A percentile compares a stretch with the other conserved stretches of the same genome.
These are phyloP conservation scores for Paramecium pentaurelia DNA, from an alignment of 73 alveolate genomes.

Conservation along the genomic window DNA sequence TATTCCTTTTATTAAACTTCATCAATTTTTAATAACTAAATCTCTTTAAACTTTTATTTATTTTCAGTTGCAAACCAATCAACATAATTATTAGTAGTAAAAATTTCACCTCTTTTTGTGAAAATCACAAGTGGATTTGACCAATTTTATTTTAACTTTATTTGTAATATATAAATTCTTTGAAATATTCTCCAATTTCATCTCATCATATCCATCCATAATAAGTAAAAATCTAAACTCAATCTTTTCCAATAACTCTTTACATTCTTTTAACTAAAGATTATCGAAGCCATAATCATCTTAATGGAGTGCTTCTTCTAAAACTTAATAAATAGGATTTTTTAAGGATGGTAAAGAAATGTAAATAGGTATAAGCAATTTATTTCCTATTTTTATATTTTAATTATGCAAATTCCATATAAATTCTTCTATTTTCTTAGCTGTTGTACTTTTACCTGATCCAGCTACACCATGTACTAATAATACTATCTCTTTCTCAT, in stretches of 20 bases:
- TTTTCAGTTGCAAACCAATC: neutral
- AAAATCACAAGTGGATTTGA: neutral
- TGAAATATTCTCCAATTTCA: neutral
- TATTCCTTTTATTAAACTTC: neutral
- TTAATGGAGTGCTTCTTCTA: neutral
- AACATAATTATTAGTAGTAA: neutral
- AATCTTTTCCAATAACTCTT: neutral
- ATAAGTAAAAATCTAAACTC: neutral
- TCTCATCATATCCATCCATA: neutral
- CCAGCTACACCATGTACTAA: slow-evolving; percentile 3
- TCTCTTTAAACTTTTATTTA: neutral
- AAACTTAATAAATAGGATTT: neutral
- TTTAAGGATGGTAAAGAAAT: neutral
- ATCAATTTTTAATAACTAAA: neutral
- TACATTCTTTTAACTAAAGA: neutral
- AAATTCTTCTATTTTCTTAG: neutral
- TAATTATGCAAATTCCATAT: neutral
- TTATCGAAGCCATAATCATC: neutral
- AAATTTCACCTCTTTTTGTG: neutral
- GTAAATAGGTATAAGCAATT: neutral
- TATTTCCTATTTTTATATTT: neutral
- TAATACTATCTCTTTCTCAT: neutral
- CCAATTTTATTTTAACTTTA: neutral
- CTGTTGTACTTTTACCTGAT: neutral
- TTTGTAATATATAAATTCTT: neutral